A percentile compares a stretch with the other conserved stretches of the same genome.
Conservation (phyloP, 139 green algal species). For the Auxenochlorella pyrenoidosa region DNA sequence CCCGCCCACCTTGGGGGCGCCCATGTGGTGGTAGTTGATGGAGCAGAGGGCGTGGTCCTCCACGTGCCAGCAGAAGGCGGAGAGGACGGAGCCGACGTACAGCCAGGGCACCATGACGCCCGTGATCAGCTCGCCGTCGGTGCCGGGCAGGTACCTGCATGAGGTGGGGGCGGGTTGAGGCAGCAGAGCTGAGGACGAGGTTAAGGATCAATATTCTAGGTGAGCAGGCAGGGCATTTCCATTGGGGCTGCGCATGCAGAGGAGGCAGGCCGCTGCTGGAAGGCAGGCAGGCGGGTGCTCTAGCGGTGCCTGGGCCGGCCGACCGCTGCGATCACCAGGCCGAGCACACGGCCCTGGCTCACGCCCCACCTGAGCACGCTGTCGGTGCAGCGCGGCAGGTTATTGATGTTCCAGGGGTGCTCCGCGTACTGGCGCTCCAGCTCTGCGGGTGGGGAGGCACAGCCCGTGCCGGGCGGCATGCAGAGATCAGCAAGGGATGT, state of each 20-base stretch:
- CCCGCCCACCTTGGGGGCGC: constrained; percentile 60
- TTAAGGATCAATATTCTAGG: too few species aligned
- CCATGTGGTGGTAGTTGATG: constrained; percentile 88
- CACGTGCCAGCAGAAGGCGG: constrained; percentile 84
- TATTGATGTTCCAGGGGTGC: constrained; percentile 89
- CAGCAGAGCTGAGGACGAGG: too few species aligned
- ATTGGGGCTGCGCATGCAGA: too few species aligned
- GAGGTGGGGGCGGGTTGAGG: background rate
- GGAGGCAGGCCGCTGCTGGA: too few species aligned
- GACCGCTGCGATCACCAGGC: too few species aligned
- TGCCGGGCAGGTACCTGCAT: constrained; percentile 26
- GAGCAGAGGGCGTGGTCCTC: constrained; percentile 91
- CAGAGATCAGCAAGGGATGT: too few species aligned
- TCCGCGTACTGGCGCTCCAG: constrained; percentile 54
- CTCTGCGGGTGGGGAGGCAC: constrained; percentile 2
- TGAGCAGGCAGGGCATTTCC: too few species aligned
- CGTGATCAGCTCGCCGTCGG: constrained; percentile 75
- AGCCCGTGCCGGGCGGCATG: too few species aligned
- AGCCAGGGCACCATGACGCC: constrained; percentile 91
- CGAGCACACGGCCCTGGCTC: too few species aligned
- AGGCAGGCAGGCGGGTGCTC: too few species aligned
- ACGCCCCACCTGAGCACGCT: constrained; percentile 68
- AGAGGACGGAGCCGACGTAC: constrained; percentile 74
- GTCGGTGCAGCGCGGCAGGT: constrained; percentile 67
- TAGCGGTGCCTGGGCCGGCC: too few species aligned